Percentiles rank a stretch among this genome's conserved stretches.
These are phyloP conservation scores for Hanseniaspora gamundiae DNA, from an alignment of 1,139 yeast species.

Conservation along the genomic window DNA sequence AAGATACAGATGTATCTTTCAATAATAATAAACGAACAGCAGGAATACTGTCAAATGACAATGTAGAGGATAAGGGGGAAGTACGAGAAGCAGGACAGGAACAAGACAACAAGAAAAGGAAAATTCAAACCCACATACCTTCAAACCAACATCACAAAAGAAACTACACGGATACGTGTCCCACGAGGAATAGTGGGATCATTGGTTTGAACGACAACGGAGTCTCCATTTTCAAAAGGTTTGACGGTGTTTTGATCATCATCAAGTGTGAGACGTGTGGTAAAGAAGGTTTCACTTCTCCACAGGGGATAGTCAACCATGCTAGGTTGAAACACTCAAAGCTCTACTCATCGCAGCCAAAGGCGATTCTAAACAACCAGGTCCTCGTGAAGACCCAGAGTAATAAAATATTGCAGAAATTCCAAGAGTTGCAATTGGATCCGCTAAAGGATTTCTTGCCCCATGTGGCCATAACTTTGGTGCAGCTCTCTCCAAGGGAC, in stretches of 20 bases:
- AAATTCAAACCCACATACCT: conserved; percentile 26
- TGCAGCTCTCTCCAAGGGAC: neutral
- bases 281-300: conserved; percentile 60
- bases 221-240: conserved; percentile 51
- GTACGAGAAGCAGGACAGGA: too few species aligned
- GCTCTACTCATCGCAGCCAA: conserved; percentile 62
- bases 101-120: neutral
- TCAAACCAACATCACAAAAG: conserved; percentile 27
- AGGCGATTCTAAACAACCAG: conserved; percentile 65
- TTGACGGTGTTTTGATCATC: conserved; percentile 60
- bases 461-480: neutral
- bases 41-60: too few species aligned
- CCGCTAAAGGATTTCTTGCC: conserved; percentile 26
- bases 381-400: conserved; percentile 51
- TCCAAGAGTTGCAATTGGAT: conserved; percentile 29
- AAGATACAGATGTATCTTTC: too few species aligned
- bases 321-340: conserved; percentile 63
- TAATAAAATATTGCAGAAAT: conserved; percentile 36
- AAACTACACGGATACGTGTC: conserved; percentile 25
- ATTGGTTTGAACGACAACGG: conserved; percentile 25
- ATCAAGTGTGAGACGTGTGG: conserved; percentile 59
- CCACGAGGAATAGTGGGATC: conserved; percentile 24
- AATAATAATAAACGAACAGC: neutral
- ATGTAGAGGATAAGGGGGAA: too few species aligned
- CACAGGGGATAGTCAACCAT: conserved; percentile 73